Conservation (phyloP, 768 basidiomycete species). For the Gymnopilus dilepis region DNA sequence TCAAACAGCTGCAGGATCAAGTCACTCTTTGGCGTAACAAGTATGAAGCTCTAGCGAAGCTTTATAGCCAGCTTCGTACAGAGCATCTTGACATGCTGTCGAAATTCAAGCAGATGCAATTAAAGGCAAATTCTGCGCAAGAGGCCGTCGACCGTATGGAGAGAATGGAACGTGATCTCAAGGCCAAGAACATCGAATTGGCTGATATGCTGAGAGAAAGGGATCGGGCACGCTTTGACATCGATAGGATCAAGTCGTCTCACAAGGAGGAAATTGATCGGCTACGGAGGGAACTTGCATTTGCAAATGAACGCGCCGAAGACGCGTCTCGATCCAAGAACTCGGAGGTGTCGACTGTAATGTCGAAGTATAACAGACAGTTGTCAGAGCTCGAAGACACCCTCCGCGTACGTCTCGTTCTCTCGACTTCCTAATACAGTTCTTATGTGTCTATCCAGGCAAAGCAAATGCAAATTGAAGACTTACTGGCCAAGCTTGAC, state of each 20-base stretch:
- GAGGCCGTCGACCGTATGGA: conserved; percentile 99
- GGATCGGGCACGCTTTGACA: conserved; percentile 93
- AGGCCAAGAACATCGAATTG: conserved; percentile 97
- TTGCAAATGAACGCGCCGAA: conserved; percentile 98
- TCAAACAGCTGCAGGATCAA: conserved; percentile 95
- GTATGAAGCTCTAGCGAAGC: conserved; percentile 97
- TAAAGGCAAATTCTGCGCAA: conserved; percentile 98
- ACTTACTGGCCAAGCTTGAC: conserved; percentile 83
- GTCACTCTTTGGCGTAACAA: conserved; percentile 97
- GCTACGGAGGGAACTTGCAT: conserved; percentile 87
- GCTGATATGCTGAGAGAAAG: conserved; percentile 99
- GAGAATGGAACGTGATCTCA: conserved; percentile 96
- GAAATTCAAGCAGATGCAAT: conserved; percentile 96
- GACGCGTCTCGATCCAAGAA: conserved; percentile 91
- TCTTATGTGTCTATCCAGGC: conserved; percentile 50
- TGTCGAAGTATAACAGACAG: conserved; percentile 95
- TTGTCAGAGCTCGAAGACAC: conserved; percentile 96
- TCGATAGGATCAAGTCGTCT: conserved; percentile 90
- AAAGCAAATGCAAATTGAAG: conserved; percentile 97
- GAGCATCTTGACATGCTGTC: conserved; percentile 97
- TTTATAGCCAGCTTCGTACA: conserved; percentile 96
- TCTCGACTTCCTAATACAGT: conserved; percentile 9
- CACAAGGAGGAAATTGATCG: conserved; percentile 97
- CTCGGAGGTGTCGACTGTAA: conserved; percentile 86
- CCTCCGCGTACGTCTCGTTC: conserved; percentile 64